Conservation (phyloP, 1,139 yeast genomes). For the Kazachstania sp. region DNA sequence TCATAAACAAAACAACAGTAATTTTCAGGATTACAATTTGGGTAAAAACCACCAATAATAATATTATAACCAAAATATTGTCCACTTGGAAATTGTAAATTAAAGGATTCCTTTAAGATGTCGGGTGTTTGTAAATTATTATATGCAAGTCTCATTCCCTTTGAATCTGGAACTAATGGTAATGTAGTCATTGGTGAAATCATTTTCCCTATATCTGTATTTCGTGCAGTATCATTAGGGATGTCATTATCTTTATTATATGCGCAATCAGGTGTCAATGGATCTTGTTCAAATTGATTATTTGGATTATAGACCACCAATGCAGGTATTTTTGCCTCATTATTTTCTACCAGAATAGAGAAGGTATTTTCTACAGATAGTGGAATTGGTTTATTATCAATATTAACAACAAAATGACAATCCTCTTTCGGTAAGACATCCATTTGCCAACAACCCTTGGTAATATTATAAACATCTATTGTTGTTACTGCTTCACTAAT, state of each 20-base stretch:
- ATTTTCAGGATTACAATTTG: slow-evolving; percentile 34
- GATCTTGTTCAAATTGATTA: background rate
- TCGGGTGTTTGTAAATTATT: slow-evolving; percentile 12
- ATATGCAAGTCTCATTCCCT: slow-evolving; percentile 27
- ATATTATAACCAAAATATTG: slow-evolving; percentile 59
- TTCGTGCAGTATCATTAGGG: background rate
- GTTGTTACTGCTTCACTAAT: slow-evolving; percentile 37
- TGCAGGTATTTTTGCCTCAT: slow-evolving; percentile 27
- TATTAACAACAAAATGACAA: slow-evolving; percentile 16
- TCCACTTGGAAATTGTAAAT: slow-evolving; percentile 49
- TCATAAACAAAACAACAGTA: slow-evolving; percentile 53
- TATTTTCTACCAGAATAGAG: slow-evolving; percentile 26
- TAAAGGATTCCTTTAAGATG: slow-evolving; percentile 23
- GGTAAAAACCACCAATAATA: slow-evolving; percentile 50
- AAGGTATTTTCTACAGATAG: slow-evolving; percentile 20
- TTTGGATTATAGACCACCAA: slow-evolving; percentile 22
- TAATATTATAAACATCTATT: slow-evolving; percentile 47
- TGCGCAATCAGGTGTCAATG: background rate
- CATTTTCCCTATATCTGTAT: background rate
- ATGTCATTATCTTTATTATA: background rate
- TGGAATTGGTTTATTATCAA: slow-evolving; percentile 17
- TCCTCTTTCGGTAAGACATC: slow-evolving; percentile 15
- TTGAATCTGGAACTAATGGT: slow-evolving; percentile 27
- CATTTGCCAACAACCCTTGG: slow-evolving; percentile 40
- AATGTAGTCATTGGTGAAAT: slow-evolving; percentile 28